Evolutionary conservation across 1,284 basidiomycete species (phyloP), one percentile per base, ranked within the genome.

Genomic region (Ganoderma sinense): DNA sequence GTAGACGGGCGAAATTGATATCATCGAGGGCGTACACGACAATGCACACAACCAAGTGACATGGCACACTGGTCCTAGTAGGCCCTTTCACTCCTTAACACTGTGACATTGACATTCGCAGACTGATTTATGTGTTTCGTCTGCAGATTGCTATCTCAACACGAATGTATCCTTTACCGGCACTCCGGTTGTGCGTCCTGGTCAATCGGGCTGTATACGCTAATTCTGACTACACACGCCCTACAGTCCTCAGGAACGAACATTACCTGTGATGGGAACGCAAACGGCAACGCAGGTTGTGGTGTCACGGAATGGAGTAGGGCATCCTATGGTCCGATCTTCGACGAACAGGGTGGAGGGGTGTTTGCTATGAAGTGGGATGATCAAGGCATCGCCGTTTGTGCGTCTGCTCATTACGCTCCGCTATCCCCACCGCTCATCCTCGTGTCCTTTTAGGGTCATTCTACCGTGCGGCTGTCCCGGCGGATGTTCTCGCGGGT

Each of bases 301-400:
- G 90, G 89, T 56, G 84, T 94, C 66, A 87, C 84, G 4, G 92
- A 94, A 76, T 89, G 88, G 85, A 91, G 89, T 75, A 83, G 84
- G 29, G 88, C 89, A 16, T 93, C 92, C 0, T 94, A 92, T 77
- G 93, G 93, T 0, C 87, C 88, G 18, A 86, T 85, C 39, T 93
- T 94, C 77, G 91, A 94, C 75, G 83, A 84, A 0, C 86, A 86
- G 74, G 91, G 91, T 11, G 93, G 93, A n/a, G 93, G 93, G 20
- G 87, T 93, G 0, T 91, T 90, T 73, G 92, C 89, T 0, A 93
- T 93, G 89, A 90, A 91, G 72, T 94, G 91, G 92, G 91, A 93
- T 74, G 86, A 90, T 69, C 86, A 86, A 61, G 90, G 90, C 0
- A 92, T 94, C 69, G 86, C 88, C 26, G 84, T 94, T 66, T 94